Conservation (phyloP, 768 basidiomycete species). For the Xerocomellus intermedius region DNA sequence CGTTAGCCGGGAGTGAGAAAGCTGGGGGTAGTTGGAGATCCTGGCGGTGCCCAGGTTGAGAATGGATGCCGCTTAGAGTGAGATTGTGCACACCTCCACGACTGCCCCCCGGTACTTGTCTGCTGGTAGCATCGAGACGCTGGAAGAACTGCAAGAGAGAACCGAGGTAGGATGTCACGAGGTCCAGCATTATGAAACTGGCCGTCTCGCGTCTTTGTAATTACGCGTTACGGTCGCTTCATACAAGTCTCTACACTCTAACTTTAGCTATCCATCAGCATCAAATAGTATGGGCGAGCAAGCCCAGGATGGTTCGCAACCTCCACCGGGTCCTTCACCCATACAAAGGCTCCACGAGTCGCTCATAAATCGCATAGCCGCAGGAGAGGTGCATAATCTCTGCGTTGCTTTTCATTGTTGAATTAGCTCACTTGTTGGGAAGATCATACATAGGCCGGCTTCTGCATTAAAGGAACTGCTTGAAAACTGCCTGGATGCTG, state of each 20-base stretch:
- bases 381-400: constrained; percentile 57
- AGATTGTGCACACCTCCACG: constrained; percentile 62
- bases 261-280: too few relatives aligned
- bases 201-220: too few relatives aligned
- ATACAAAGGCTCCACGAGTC: constrained; percentile 79
- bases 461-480: constrained; percentile 95
- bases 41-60: constrained; percentile 1
- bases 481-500: constrained; percentile 95
- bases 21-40: constrained; percentile 86
- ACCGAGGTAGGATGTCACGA: too few relatives aligned
- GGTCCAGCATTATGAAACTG: too few relatives aligned
- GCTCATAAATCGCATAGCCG: constrained; percentile 89
- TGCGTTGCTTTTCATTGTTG: neutral
- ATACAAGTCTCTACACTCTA: neutral
- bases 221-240: too few relatives aligned
- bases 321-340: constrained; percentile 47
- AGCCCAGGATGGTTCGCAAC: constrained; percentile 14
- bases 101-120: constrained; percentile 86
- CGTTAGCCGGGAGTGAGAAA: constrained; percentile 71
- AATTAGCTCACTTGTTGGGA: constrained; percentile 18
- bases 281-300: constrained; percentile 13
- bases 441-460: constrained; percentile 88
- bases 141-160: neutral
- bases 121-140: constrained; percentile 9
- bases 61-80: neutral